Evolutionary conservation across 805 yeast genomes (phyloP).

Genomic region (Saturnispora bothae): DNA sequence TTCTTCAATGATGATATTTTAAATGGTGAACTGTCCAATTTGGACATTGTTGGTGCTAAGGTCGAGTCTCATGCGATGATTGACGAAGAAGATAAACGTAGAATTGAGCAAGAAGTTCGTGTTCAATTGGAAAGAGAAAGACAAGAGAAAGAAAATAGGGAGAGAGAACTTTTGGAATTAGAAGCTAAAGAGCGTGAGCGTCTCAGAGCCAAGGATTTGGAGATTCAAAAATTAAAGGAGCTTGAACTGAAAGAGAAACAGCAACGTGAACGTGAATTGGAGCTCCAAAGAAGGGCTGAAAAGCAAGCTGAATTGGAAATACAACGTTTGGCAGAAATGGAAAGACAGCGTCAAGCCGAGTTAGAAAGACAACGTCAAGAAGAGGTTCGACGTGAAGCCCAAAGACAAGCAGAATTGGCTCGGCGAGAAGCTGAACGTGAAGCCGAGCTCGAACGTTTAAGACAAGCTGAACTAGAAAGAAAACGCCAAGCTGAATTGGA

Average conservation of each 20-base stretch:
- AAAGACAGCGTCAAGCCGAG: neutral
- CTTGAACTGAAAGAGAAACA: neutral
- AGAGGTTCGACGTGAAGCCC: neutral
- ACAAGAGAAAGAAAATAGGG: conserved; percentile 1
- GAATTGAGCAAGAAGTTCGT: conserved; percentile 1
- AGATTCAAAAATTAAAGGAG: neutral
- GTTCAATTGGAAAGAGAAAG: neutral
- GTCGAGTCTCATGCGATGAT: neutral
- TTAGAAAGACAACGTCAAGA: neutral
- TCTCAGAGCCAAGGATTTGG: neutral
- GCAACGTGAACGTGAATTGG: neutral
- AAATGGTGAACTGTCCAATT: neutral
- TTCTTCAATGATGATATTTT: conserved; percentile 2
- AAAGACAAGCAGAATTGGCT: neutral
- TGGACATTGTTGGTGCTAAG: neutral
- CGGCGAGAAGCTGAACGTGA: neutral
- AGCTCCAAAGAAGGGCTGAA: neutral
- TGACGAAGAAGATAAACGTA: neutral
- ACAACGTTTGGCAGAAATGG: neutral
- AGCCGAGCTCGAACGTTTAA: neutral
- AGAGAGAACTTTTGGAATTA: neutral
- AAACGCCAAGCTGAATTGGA: neutral
- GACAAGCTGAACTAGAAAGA: neutral
- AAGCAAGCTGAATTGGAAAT: too few species aligned
- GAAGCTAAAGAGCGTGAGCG: neutral